Base-by-base conservation (phyloP, 495 filamentous ascomycete species). In the Aspergillus cristatus region DNA sequence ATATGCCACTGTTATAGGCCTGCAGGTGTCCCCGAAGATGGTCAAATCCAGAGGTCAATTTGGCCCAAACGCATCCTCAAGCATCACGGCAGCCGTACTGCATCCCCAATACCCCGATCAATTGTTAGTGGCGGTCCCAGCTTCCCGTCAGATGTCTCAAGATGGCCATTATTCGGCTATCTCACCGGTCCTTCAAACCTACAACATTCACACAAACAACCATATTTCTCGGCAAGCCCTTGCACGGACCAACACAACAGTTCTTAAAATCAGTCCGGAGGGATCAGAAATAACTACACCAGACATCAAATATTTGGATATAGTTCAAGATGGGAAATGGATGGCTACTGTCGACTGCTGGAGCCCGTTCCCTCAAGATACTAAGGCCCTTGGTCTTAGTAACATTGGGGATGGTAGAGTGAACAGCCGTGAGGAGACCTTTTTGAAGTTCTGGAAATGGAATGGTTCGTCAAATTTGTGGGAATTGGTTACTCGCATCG, bases 391-490 rank as follows among this genome's bases (percentile, higher is more conserved):
- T 39, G 63, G 45, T 57, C 58, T 65, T 28, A 58, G 69, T 38
- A 57, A 53, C 8, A 48, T 57, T 22, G 54, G 60, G 16, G 20
- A 24, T 24, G 4, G 4, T 24, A 24, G 20, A 8, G 8, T 8
- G 8, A 51, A 54, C 14, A 24, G 50, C 3, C 57, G 51, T 14
- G 71, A 74, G 5, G 91, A 99, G 50, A 70, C 85, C 2, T 83
- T 79, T 46, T 63, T 99, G 15, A 95, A 90, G 48, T 90, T 99
- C 53, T 99, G 91, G 91, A 71, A 72, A 37, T 86, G 85, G 71
- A 75, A 72, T 28, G 57, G 70, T 14, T 72, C 76, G 22, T 70
- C 67, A 22, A 67, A 69, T 28, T 54, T 65, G 1, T 86, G 89
- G 72, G 76, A 85, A 51, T 62, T 97, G 10, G 75, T 83, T 18